These are phyloP conservation scores for Ustilago lituana DNA, from an alignment of 1,284 basidiomycete species.

Conservation along the genomic window DNA sequence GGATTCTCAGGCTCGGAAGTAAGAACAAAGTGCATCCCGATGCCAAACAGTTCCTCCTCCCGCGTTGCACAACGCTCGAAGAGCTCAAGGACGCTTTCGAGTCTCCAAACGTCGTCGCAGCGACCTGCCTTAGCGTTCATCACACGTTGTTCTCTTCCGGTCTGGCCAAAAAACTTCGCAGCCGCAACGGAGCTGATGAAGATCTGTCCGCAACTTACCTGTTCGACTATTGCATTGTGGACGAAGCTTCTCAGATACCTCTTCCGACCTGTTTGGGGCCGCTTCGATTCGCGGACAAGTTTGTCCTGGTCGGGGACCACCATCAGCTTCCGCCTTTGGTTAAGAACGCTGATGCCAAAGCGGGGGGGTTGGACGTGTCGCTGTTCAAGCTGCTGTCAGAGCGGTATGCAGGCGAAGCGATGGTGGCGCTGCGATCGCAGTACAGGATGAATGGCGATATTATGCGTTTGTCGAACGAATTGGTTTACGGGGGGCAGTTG, in stretches of 20 bases:
- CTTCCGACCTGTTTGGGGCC: constrained; percentile 94
- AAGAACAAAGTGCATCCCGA: constrained; percentile 79
- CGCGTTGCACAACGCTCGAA: constrained; percentile 69
- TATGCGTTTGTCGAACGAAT: constrained; percentile 88
- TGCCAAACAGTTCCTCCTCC: constrained; percentile 75
- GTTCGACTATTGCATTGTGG: constrained; percentile 98
- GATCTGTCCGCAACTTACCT: constrained; percentile 68
- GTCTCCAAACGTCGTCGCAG: constrained; percentile 88
- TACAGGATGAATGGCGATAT: constrained; percentile 98
- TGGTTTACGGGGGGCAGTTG: constrained; percentile 84
- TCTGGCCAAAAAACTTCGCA: constrained; percentile 71
- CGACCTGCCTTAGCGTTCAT: constrained; percentile 90
- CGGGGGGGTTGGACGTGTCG: constrained; percentile 84
- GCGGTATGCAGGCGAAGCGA: constrained; percentile 78
- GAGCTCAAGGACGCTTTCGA: constrained; percentile 78
- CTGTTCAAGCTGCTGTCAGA: constrained; percentile 88
- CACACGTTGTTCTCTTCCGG: constrained; percentile 78
- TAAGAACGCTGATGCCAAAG: constrained; percentile 78
- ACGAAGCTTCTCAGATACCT: constrained; percentile 97
- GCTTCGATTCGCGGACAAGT: constrained; percentile 85
- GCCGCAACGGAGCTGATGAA: constrained; percentile 1
- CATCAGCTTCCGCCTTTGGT: constrained; percentile 90
- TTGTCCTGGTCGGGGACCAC: constrained; percentile 95
- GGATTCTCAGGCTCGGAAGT: constrained; percentile 86
- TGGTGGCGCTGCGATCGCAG: constrained; percentile 84